Conservation (phyloP, 2,329 filamentous ascomycete species). For the Aspergillus puulaauensis region DNA sequence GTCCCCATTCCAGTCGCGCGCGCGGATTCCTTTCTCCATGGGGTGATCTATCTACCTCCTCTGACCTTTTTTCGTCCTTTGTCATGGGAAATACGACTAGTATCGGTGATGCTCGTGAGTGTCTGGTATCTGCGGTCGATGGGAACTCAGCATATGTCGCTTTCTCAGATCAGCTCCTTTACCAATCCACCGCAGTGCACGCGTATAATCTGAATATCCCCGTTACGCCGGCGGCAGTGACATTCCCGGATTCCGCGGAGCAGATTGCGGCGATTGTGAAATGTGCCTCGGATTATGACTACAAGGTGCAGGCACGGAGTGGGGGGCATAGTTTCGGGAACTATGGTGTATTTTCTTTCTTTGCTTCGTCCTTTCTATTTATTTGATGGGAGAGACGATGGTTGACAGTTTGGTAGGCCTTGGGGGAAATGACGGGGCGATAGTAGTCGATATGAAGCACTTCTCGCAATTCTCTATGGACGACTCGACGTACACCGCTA, state of each 20-base stretch:
- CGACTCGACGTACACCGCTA: conserved; percentile 28
- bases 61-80: no score
- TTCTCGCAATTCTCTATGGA: conserved; percentile 35
- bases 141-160: no score
- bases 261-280: conserved; percentile 49
- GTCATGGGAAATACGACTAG: no score
- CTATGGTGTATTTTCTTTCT: conserved; percentile 32
- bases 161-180: no score
- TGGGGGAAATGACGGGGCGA: conserved; percentile 31
- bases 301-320: conserved; percentile 52
- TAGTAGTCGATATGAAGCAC: conserved; percentile 31
- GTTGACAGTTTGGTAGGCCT: conserved; percentile 1
- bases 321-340: conserved; percentile 58
- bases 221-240: conserved; percentile 32
- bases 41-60: no score
- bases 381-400: no score
- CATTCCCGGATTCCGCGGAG: conserved; percentile 32
- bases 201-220: conserved; percentile 28
- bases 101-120: no score
- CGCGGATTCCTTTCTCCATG: no score
- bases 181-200: background rate
- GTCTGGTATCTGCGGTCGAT: no score
- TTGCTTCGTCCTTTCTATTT: no score
- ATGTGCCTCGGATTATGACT: conserved; percentile 43
- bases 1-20: no score